Evolutionary conservation across 805 yeast species (phyloP), one percentile per base, ranked within the genome.

Genomic region (Diddensiella transvaalensis): DNA sequence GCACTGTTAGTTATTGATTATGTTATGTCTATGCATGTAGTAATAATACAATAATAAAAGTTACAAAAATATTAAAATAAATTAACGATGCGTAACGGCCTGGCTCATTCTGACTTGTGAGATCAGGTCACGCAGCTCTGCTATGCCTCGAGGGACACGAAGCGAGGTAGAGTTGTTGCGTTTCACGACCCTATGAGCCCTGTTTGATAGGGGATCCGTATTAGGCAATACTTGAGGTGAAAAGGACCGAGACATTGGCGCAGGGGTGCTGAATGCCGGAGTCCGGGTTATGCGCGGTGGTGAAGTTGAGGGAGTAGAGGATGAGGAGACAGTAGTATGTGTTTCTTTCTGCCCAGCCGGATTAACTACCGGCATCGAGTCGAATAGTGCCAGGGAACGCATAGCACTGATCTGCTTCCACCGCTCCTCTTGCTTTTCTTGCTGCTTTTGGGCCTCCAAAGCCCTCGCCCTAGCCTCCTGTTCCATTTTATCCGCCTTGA

Each of bases 81-180:
- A 13, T 13, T 26, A 26, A 13, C 32, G 32, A 13, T 26, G 32
- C 8, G 32, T 8, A 8, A 26, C 32, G 11, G 8, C 11, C 32
- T 26, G 38, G 38, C 8, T 35, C 18, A 13, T 38, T 6, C 21
- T 38, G 10, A 40, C 33, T 10, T 23, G 22, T 5, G 43, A 13
- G 8, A 40, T 40, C 18, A 49, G 44, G 6, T 36, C 42, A 17
- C 35, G 22, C 2, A 49, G 41, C 39, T 49, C 49, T 11, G 23
- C 39, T 15, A 48, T 44, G 18, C 37, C 38, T 30, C 23, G 13
- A 5, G 51, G 51, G 8, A 44, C 23, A n/a, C 23, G 32, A n/a
- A n/a, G n/a, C 32, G 32, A 26, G 8, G 32, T 8, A 13, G 32
- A 13, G 8, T 13, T 26, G 8, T 8, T 13, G 11, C 8, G 11